These are phyloP conservation scores for Dictyophora rubrovolvata DNA, from an alignment of 768 basidiomycete genomes.

Conservation along the genomic window DNA sequence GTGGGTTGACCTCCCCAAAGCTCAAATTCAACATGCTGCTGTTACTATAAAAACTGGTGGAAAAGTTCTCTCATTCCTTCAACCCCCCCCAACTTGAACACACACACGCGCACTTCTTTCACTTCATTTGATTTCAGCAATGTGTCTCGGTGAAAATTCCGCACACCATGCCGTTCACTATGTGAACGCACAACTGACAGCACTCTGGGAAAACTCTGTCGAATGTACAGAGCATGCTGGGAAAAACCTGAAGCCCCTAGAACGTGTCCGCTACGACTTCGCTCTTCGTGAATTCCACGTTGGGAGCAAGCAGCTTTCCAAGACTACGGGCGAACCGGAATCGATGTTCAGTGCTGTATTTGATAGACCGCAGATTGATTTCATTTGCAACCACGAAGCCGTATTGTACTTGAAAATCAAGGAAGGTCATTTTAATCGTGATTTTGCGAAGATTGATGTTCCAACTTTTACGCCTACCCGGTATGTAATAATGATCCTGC, in stretches of 20 bases:
- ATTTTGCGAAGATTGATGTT: constrained; percentile 12
- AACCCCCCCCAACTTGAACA: not conserved
- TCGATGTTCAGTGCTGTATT: constrained; percentile 13
- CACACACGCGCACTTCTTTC: not conserved
- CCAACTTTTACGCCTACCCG: not conserved
- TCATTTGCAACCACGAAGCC: constrained; percentile 25
- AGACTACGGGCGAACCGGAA: constrained; percentile 4
- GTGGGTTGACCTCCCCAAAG: too few relatives aligned
- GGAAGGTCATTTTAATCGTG: constrained; percentile 17
- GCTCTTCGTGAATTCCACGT: constrained; percentile 10
- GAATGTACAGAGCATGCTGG: constrained; percentile 10
- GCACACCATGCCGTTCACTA: constrained; percentile 11
- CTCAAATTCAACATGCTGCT: too few relatives aligned
- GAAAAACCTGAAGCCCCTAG: constrained; percentile 1
- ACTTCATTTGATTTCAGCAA: not conserved
- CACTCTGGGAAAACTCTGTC: constrained; percentile 12
- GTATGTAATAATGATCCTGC: not conserved
- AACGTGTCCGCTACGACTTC: constrained; percentile 10
- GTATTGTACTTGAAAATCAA: constrained; percentile 18
- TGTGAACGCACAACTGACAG: constrained; percentile 13
- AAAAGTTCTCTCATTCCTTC: too few relatives aligned
- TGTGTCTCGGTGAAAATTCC: constrained; percentile 12
- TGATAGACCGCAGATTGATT: constrained; percentile 18
- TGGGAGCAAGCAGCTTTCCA: constrained; percentile 7
- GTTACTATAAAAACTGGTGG: too few relatives aligned